Conservation (phyloP, 495 filamentous ascomycete species). For the Trypethelium eluteriae region DNA sequence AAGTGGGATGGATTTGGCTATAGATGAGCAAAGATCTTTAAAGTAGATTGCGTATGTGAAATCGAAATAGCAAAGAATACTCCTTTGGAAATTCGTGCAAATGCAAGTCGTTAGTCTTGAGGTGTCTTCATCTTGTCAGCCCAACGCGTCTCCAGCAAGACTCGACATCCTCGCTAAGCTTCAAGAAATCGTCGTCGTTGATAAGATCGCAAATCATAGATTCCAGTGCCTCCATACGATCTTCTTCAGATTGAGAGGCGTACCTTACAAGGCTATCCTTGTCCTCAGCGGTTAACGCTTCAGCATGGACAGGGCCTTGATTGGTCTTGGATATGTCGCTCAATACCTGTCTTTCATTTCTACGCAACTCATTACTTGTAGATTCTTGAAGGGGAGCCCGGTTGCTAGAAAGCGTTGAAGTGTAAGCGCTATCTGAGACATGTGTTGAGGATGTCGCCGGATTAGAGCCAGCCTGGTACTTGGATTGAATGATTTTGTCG, state of each 20-base stretch:
- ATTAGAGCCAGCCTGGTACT: background rate
- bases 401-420: too few species aligned
- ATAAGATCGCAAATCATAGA: constrained; percentile 39
- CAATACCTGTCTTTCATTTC: too few species aligned
- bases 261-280: constrained; percentile 30
- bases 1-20: too few species aligned
- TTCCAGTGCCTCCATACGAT: constrained; percentile 34
- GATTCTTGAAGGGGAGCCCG: too few species aligned
- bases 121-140: constrained; percentile 26
- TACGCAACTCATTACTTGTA: too few species aligned
- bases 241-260: constrained; percentile 29
- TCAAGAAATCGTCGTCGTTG: constrained; percentile 38
- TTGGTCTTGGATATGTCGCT: too few species aligned
- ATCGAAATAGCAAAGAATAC: background rate
- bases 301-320: too few species aligned
- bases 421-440: too few species aligned
- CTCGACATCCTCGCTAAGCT: constrained; percentile 38
- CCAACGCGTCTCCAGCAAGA: constrained; percentile 39
- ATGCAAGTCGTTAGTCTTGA: too few species aligned
- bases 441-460: constrained; percentile 14
- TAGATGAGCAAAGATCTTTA: background rate
- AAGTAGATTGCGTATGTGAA: background rate
- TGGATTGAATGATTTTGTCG: background rate
- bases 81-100: too few species aligned
- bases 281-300: constrained; percentile 16